A percentile compares a stretch with the other conserved stretches of the same genome.
Conservation (phyloP, 2,329 filamentous ascomycete genomes). For the Hypoxylon rubiginosum region DNA sequence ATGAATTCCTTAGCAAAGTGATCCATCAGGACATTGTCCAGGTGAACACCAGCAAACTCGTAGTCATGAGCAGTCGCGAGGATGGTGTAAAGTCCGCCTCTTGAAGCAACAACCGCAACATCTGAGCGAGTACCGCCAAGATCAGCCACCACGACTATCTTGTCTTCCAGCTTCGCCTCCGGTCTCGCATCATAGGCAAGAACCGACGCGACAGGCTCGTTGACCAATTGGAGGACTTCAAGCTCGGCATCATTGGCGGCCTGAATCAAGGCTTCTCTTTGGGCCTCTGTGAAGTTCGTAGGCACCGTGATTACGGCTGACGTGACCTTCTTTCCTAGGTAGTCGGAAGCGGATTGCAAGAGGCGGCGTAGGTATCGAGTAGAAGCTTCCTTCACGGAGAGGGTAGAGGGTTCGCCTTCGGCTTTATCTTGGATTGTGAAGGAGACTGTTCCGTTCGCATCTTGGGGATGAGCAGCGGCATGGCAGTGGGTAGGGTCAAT, state of each 20-base stretch:
- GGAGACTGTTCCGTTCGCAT: slow-evolving; percentile 77
- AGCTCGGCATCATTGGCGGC: slow-evolving; percentile 85
- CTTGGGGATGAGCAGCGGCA: slow-evolving; percentile 89
- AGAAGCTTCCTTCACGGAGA: slow-evolving; percentile 84
- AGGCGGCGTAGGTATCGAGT: slow-evolving; percentile 88
- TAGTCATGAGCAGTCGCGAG: slow-evolving; percentile 96
- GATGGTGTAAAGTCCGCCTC: slow-evolving; percentile 96
- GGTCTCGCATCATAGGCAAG: slow-evolving; percentile 92
- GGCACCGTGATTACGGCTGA: slow-evolving; percentile 95
- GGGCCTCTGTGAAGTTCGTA: slow-evolving; percentile 90
- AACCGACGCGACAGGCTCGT: slow-evolving; percentile 89
- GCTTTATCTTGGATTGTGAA: slow-evolving; percentile 87
- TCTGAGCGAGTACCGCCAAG: slow-evolving; percentile 94
- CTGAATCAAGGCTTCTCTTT: slow-evolving; percentile 83
- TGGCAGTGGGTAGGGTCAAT: slow-evolving; percentile 97
- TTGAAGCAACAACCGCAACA: slow-evolving; percentile 88
- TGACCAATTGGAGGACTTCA: slow-evolving; percentile 92
- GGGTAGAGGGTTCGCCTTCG: slow-evolving; percentile 73
- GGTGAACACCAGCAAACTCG: slow-evolving; percentile 85
- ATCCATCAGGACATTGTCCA: slow-evolving; percentile 93
- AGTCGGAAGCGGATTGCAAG: slow-evolving; percentile 87
- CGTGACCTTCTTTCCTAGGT: slow-evolving; percentile 91
- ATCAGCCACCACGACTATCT: slow-evolving; percentile 91
- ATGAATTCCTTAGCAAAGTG: slow-evolving; percentile 99
- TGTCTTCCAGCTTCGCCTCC: slow-evolving; percentile 81